These are phyloP conservation scores for Setaria italica DNA, from an alignment of 202 grass and related monocot species.

Conservation along the genomic window DNA sequence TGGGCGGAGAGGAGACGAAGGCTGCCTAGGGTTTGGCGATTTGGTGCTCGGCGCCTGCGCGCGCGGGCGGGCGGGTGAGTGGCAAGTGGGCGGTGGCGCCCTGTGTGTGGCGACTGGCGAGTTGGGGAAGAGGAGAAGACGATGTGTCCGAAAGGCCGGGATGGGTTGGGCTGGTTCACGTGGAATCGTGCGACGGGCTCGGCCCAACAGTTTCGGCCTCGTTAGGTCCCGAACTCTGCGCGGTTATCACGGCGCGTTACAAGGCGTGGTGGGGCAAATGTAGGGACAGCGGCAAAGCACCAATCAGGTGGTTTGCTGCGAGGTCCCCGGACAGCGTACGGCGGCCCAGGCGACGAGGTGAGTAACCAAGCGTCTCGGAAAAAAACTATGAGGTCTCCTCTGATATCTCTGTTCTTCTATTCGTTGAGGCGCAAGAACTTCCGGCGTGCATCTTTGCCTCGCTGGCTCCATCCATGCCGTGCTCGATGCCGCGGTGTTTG, in stretches of 20 bases:
- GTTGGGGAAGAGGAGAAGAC: background rate
- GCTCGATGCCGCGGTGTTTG: background rate
- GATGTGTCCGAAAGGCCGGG: background rate
- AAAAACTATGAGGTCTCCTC: background rate
- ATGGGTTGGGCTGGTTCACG: background rate
- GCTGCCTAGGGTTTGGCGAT: constrained; percentile 36
- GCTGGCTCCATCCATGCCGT: background rate
- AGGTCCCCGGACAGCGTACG: background rate
- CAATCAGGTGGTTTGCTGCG: background rate
- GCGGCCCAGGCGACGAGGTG: constrained; percentile 12
- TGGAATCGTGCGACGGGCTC: too few relatives aligned
- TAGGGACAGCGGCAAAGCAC: background rate
- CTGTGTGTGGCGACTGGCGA: too few relatives aligned
- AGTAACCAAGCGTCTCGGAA: background rate
- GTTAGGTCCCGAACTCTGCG: background rate
- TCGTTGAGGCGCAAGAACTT: background rate
- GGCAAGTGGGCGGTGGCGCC: too few relatives aligned
- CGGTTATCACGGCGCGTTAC: constrained; percentile 22
- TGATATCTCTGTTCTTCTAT: background rate
- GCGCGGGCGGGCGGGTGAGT: constrained; percentile 1
- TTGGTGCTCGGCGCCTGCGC: background rate
- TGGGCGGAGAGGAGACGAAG: background rate
- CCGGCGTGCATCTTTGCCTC: background rate
- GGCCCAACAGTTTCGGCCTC: background rate
- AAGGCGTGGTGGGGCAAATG: constrained; percentile 29